Conservation (phyloP, 495 filamentous ascomycete genomes). For the Lophiotrema nucula region DNA sequence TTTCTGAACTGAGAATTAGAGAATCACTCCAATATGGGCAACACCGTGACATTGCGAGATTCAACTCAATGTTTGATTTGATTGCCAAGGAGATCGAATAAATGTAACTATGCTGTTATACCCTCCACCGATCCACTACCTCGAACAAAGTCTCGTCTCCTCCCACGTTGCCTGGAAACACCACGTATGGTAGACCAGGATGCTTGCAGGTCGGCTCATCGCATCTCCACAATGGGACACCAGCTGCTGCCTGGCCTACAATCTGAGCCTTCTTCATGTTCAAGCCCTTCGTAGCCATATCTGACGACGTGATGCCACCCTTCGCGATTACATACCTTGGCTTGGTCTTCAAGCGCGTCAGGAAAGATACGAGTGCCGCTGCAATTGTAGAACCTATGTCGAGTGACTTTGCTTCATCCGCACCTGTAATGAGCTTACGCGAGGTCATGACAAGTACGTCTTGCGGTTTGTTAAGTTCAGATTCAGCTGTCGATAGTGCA, state of each 20-base stretch:
- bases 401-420: constrained; percentile 47
- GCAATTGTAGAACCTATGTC: constrained; percentile 50
- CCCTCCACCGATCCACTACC: constrained; percentile 32
- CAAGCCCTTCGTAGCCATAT: constrained; percentile 54
- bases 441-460: constrained; percentile 58
- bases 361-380: constrained; percentile 47
- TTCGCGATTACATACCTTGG: constrained; percentile 57
- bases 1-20: neutral
- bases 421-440: constrained; percentile 49
- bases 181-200: constrained; percentile 41
- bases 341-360: constrained; percentile 44
- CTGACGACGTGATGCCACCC: constrained; percentile 56
- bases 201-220: constrained; percentile 50
- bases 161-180: constrained; percentile 59
- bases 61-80: too few relatives aligned
- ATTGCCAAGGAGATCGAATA: too few relatives aligned
- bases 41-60: too few relatives aligned
- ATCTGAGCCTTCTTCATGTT: constrained; percentile 53
- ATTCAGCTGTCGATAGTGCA: constrained; percentile 26
- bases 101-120: too few relatives aligned
- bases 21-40: too few relatives aligned
- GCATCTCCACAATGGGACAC: constrained; percentile 57
- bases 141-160: constrained; percentile 45
- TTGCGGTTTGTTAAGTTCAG: constrained; percentile 36
- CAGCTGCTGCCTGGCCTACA: constrained; percentile 54